These are phyloP conservation scores for Apiotrichum laibachii DNA, from an alignment of 1,284 basidiomycete genomes.

Conservation along the genomic window DNA sequence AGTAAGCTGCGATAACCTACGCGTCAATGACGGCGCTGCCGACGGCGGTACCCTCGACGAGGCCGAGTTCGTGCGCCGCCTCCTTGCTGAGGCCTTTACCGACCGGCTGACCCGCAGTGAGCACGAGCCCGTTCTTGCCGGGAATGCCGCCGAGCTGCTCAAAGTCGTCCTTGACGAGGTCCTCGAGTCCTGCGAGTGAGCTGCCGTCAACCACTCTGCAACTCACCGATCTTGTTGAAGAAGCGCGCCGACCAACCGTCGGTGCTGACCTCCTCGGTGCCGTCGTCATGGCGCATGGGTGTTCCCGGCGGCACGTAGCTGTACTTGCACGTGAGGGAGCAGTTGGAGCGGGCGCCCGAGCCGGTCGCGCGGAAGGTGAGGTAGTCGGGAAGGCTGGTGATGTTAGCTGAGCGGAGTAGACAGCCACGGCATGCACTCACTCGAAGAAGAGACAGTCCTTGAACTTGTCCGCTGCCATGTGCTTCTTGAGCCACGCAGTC, in stretches of 20 bases:
- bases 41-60: conserved; percentile 84
- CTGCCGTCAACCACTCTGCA: neutral
- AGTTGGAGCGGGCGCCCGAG: conserved; percentile 75
- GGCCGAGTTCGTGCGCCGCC: conserved; percentile 80
- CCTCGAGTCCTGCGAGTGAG: conserved; percentile 31
- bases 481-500: conserved; percentile 89
- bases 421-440: conserved; percentile 27
- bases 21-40: conserved; percentile 95
- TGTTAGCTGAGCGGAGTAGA: neutral
- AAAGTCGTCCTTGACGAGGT: conserved; percentile 60
- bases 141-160: conserved; percentile 72
- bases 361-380: conserved; percentile 89
- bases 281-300: conserved; percentile 45
- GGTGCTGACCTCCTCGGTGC: conserved; percentile 46
- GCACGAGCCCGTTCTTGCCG: conserved; percentile 60
- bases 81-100: conserved; percentile 74
- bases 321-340: conserved; percentile 95
- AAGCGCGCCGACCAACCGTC: conserved; percentile 85
- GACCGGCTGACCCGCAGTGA: conserved; percentile 90
- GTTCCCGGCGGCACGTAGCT: conserved; percentile 78
- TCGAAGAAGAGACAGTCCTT: conserved; percentile 89
- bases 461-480: conserved; percentile 77
- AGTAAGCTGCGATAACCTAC: conserved; percentile 53
- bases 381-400: conserved; percentile 74
- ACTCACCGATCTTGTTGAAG: conserved; percentile 71